These are phyloP conservation scores for Suillus weaverae DNA, from an alignment of 768 basidiomycete genomes.

Conservation along the genomic window DNA sequence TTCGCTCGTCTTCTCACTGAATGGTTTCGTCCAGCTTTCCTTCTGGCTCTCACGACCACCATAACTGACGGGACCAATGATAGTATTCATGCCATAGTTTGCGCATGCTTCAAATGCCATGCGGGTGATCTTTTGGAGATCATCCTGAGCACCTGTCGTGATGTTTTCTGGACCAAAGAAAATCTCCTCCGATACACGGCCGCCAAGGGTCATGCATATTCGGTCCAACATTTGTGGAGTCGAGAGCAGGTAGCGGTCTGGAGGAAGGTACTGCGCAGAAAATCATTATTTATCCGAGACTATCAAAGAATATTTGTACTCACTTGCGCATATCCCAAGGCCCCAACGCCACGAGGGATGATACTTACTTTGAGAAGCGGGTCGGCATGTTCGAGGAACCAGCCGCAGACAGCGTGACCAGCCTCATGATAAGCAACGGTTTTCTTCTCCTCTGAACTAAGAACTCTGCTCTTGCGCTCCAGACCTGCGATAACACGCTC, in stretches of 20 bases:
- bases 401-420: slow-evolving; percentile 96
- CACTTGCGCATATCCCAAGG: slow-evolving; percentile 95
- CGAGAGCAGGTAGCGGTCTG: slow-evolving; percentile 93
- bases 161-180: slow-evolving; percentile 92
- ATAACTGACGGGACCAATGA: slow-evolving; percentile 95
- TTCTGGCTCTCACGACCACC: slow-evolving; percentile 83
- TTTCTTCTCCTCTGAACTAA: slow-evolving; percentile 96
- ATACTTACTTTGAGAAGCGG: slow-evolving; percentile 97
- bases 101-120: slow-evolving; percentile 97
- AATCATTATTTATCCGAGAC: slow-evolving; percentile 12
- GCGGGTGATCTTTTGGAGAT: slow-evolving; percentile 95
- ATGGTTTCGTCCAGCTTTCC: slow-evolving; percentile 94
- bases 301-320: slow-evolving; percentile 17
- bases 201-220: slow-evolving; percentile 98
- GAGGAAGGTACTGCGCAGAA: slow-evolving; percentile 75
- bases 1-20: slow-evolving; percentile 96
- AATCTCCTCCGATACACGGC: slow-evolving; percentile 97
- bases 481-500: slow-evolving; percentile 97
- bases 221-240: slow-evolving; percentile 93
- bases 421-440: slow-evolving; percentile 99
- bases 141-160: slow-evolving; percentile 98
- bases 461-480: slow-evolving; percentile 91
- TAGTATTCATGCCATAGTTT: slow-evolving; percentile 95
- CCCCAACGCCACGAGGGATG: slow-evolving; percentile 94
- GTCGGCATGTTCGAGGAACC: slow-evolving; percentile 98